phyloP scores from a whole-genome alignment of 768 basidiomycete genomes.

The Russula dissimulans region DNA sequence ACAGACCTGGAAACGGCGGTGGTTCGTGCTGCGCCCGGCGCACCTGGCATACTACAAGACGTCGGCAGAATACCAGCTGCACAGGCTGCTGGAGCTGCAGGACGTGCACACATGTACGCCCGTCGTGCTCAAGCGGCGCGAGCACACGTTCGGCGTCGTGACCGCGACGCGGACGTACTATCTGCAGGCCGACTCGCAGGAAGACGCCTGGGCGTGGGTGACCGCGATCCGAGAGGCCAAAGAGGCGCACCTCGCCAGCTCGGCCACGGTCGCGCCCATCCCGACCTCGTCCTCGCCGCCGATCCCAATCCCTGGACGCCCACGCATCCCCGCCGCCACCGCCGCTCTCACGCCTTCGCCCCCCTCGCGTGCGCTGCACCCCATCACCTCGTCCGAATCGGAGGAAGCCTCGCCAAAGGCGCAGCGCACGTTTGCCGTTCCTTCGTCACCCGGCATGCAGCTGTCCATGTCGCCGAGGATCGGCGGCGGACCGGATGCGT shows the following conservation, averaged over 20 bases:
- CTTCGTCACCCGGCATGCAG: constrained; percentile 23
- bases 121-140: constrained; percentile 82
- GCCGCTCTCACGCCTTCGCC: constrained; percentile 42
- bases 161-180: constrained; percentile 87
- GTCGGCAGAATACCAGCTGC: constrained; percentile 86
- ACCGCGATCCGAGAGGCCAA: constrained; percentile 69
- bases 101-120: constrained; percentile 87
- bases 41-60: constrained; percentile 97
- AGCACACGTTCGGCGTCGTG: constrained; percentile 85
- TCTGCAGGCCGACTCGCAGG: constrained; percentile 62
- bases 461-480: constrained; percentile 38
- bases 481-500: constrained; percentile 41
- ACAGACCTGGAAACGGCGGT: constrained; percentile 97
- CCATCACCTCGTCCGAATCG: constrained; percentile 69
- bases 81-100: constrained; percentile 75
- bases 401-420: constrained; percentile 51
- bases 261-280: neutral
- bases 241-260: constrained; percentile 43
- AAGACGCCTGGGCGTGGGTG: constrained; percentile 82
- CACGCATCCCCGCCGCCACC: constrained; percentile 31
- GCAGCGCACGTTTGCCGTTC: constrained; percentile 21
- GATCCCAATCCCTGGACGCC: constrained; percentile 40
- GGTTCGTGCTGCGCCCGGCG: constrained; percentile 91
- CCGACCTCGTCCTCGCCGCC: constrained; percentile 31
- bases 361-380: constrained; percentile 34